Evolutionary conservation across 345 rosid genomes (phyloP), one percentile per base, ranked within the genome.

Genomic region (Orychophragmus violaceus): DNA sequence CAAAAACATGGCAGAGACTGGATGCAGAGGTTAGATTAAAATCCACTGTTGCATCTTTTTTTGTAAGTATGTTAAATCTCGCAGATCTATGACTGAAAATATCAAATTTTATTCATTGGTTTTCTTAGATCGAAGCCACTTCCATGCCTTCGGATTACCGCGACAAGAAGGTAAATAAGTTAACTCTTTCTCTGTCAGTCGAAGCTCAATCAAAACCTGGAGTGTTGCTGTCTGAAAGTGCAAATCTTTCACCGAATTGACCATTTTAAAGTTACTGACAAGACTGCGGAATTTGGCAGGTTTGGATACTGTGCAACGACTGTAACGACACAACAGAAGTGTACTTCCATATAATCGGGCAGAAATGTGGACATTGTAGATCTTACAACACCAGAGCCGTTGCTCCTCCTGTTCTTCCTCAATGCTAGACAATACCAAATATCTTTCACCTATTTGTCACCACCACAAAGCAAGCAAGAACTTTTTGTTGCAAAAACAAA

Each of bases 251-350:
- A 8, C 11, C 5, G 35, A 27, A 12, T 37, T 55, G 23, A 54
- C 28, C 29, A 27, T 27, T 5, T 27, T 25, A 25, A 70, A 50
- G 13, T 25, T 53, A 24, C 37, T 66, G 52, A 73, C 21, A 41
- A 18, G 21, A 5, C 3, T 62, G 19, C 1, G 17, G 18, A 27
- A 32, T 30, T 9, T 71, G 71, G 77, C 84, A 94, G 99, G 93
- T 94, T 32, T 94, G 99, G 99, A 88, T 94, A 68, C 83, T 94
- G 14, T 94, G 99, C 69, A 94, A 94, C 22, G 97, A 94, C 83
- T 94, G 99, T 80, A 94, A 88, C 2, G 96, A 90, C 84, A 94
- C 96, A 2, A 87, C 97, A 0, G 97, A 94, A 72, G 96, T 87
- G 4, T 77, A 85, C 81, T 94, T 87, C 78, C 95, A 94, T 71